Evolutionary conservation across 2,329 filamentous ascomycete genomes (phyloP).

Genomic region (Gliomastix tumulicola): DNA sequence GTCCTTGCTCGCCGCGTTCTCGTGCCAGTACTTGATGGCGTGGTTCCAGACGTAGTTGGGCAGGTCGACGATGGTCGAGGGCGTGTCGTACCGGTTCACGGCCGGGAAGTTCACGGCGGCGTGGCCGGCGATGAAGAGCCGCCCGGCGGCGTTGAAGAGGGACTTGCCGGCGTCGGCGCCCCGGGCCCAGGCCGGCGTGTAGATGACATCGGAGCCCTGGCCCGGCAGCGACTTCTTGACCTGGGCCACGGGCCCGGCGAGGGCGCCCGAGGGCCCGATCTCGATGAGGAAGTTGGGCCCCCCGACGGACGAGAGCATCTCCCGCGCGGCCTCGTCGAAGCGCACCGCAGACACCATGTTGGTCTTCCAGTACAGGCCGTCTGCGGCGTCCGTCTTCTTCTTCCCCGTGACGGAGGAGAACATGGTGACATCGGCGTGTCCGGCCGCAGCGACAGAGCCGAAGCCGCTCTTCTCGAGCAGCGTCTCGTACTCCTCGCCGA

Average conservation of each 20-base stretch:
- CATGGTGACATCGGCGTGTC: slow-evolving; percentile 17
- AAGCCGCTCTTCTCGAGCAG: slow-evolving; percentile 2
- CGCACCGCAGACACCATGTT: slow-evolving; percentile 9
- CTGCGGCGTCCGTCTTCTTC: neutral
- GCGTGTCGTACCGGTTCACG: too few relatives aligned
- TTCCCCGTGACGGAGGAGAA: slow-evolving; percentile 1
- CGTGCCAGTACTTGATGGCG: slow-evolving; percentile 43
- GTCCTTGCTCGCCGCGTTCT: slow-evolving; percentile 5
- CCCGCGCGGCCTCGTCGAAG: slow-evolving; percentile 9
- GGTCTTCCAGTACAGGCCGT: slow-evolving; percentile 6
- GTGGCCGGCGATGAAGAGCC: too few relatives aligned
- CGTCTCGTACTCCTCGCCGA: slow-evolving; percentile 14
- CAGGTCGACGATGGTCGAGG: slow-evolving; percentile 25
- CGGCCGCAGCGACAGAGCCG: slow-evolving; percentile 21
- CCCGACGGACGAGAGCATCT: too few relatives aligned
- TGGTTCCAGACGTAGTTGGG: slow-evolving; percentile 51
- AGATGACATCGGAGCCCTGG: slow-evolving; percentile 9
- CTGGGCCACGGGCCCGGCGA: slow-evolving; percentile 29
- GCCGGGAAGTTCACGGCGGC: too few relatives aligned
- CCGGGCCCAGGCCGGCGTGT: slow-evolving; percentile 5
- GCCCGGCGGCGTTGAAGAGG: neutral
- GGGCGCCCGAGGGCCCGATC: slow-evolving; percentile 27
- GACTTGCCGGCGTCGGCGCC: neutral
- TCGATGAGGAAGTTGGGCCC: slow-evolving; percentile 19
- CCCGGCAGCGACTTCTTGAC: slow-evolving; percentile 11